Base-by-base conservation (phyloP, 495 filamentous ascomycete species). In the Podospora pseudocomata region DNA sequence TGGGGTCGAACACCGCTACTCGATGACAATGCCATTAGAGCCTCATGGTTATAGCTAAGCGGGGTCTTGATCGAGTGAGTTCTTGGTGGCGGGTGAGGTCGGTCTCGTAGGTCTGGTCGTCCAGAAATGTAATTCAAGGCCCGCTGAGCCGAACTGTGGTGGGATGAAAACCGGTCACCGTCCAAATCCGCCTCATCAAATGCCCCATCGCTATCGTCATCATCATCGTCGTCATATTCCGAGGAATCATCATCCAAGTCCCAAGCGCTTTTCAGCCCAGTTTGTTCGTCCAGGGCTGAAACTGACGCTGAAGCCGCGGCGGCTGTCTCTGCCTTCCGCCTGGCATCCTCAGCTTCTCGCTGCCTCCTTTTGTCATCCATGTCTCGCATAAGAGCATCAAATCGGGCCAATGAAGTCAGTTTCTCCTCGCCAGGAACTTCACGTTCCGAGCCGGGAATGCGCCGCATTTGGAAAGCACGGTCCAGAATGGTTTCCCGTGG, bases 401-500 rank as follows among this genome's bases (percentile, higher is more conserved):
- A 88, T 15, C 85, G 79, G 19, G 85, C 86, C 54, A 88, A 73
- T 1, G 84, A 86, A 65, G 79, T 87, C 23, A 86, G 77, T 68
- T 85, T 86, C 71, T 85, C 84, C 57, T 86, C 83, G 49, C 82
- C 83, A 5, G 81, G 79, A 18, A 80, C 53, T 27, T 80, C 77
- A 18, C 71, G 73, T 16, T 82, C 80, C 1, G 81, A 80, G 4
- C 85, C 84, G 3, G 85, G 86, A 39, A 87, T 86, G 65, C 75
- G 84, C 3, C 84, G 79, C 75, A 87, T 70, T 66, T 85, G 82
- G 71, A 88, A 88, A 0, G 85, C 86, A n/a, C 86, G 75, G 66
- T 88, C 86, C 3, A 88, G 76, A 53, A 88, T 88, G 5, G 86
- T 86, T 70, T 88, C 85, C 23, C 85, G 79, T 3, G 82, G 84